Evolutionary conservation across 2,329 filamentous ascomycete species (phyloP).

Genomic region (Hirsutella minnesotensis): DNA sequence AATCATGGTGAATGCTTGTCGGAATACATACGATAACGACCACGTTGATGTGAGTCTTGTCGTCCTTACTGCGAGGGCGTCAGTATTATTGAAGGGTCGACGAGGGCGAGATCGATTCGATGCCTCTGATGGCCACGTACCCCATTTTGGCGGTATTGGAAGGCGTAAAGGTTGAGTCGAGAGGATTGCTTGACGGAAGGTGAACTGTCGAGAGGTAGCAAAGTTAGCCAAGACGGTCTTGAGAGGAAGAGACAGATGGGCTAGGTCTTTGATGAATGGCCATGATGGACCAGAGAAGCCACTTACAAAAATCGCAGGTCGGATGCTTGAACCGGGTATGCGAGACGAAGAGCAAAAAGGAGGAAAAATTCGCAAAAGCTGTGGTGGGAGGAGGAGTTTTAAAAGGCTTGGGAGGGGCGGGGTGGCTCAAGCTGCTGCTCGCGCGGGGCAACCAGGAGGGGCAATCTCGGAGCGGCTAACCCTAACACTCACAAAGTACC

Average conservation of each 20-base stretch:
- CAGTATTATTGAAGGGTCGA: constrained; percentile 1
- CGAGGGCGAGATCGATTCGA: neutral
- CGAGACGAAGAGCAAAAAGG: constrained; percentile 28
- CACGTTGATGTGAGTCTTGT: constrained; percentile 94
- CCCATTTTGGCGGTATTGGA: constrained; percentile 24
- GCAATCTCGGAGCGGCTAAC: constrained; percentile 12
- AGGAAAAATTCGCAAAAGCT: constrained; percentile 22
- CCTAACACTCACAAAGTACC: constrained; percentile 22
- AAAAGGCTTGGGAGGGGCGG: constrained; percentile 20
- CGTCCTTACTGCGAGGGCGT: constrained; percentile 62
- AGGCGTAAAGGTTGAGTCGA: constrained; percentile 2
- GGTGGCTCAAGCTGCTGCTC: constrained; percentile 11
- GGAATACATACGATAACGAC: constrained; percentile 65
- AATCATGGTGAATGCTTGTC: neutral
- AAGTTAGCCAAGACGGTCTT: constrained; percentile 3
- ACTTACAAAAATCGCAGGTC: constrained; percentile 29
- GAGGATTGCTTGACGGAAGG: constrained; percentile 5
- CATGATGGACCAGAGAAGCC: constrained; percentile 2
- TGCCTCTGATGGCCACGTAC: constrained; percentile 9
- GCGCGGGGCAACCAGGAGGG: constrained; percentile 23
- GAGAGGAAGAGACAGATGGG: too few relatives aligned
- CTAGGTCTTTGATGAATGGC: neutral
- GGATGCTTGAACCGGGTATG: constrained; percentile 33
- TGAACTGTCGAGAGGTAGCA: constrained; percentile 4
- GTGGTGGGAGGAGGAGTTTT: constrained; percentile 26